Base-by-base conservation (phyloP, 1,284 basidiomycete genomes). In the Leucoagaricus sp. region DNA sequence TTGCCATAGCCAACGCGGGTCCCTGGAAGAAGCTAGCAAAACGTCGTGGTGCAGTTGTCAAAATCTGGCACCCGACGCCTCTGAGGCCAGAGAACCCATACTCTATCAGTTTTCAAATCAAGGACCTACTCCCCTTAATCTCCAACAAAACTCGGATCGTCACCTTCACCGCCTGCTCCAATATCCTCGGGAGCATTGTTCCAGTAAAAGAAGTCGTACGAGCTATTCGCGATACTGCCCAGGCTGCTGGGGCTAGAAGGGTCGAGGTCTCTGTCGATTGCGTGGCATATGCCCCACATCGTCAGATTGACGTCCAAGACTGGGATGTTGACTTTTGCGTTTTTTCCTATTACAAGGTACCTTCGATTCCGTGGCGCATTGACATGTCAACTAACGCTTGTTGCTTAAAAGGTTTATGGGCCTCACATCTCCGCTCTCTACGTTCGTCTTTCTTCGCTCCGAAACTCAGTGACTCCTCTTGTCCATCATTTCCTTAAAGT, bases 331-430 rank as follows among this genome's bases (percentile, higher is more conserved):
- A 93, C 63, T 89, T 85, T 65, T 82, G 79, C 46, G 82, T 86
- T 53, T 87, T 91, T 67, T 84, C 87, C 1, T 80, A 85, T 61
- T 93, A 93, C 76, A 93, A 93, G 81, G 89, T 86, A 41, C n/a
- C 67, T 49, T 75, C 40, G 31, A 5, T 28, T 42, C 45, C 45
- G 42, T 51, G 12, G 9, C 10, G 13, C 49, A n/a, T 50, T 55
- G 12, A 48, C 17, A 40, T 36, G 34, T 52, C 36, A 50, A 15
- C 31, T 55, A 26, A 38, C 41, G 44, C 44, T 17, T 10, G 33
- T 33, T 5, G 41, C 36, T 45, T 47, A 45, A 6, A 61, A 90
- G 87, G 78, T 91, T 0, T 93, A 91, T 62, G 90, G 87, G 1
- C 84, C 87, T 0, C 91, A 93, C 64, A 79, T 82, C 4, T 84